Conservation (phyloP, 106 monocot species). For the Posidonia australis region DNA sequence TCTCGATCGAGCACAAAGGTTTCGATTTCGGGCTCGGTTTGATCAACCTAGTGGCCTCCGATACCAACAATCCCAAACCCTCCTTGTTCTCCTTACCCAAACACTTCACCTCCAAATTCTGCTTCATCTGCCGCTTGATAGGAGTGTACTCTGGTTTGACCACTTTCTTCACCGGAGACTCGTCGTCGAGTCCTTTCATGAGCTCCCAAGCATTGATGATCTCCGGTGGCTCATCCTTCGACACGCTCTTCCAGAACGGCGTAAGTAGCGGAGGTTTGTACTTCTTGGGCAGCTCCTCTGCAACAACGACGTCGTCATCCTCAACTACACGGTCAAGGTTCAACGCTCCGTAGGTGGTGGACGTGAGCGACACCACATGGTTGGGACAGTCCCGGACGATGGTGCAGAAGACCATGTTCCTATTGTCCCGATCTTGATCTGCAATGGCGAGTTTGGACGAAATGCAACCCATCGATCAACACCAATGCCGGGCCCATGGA, state of each 20-base stretch:
- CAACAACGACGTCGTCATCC: neutral
- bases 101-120: slow-evolving; percentile 2
- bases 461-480: slow-evolving; percentile 2
- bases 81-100: slow-evolving; percentile 14
- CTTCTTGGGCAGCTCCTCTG: neutral
- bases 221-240: slow-evolving; percentile 22
- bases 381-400: slow-evolving; percentile 2
- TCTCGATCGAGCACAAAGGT: slow-evolving; percentile 22
- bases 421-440: neutral
- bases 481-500: too few relatives aligned
- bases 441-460: neutral
- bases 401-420: neutral
- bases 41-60: slow-evolving; percentile 7
- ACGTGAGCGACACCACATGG: slow-evolving; percentile 36
- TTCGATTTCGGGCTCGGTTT: too few relatives aligned
- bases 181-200: slow-evolving; percentile 41
- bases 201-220: slow-evolving; percentile 59
- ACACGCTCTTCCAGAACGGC: slow-evolving; percentile 11
- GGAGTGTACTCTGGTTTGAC: slow-evolving; percentile 17
- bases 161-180: slow-evolving; percentile 36
- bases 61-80: neutral
- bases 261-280: slow-evolving; percentile 2
- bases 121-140: slow-evolving; percentile 21
- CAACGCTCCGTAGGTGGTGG: slow-evolving; percentile 73
- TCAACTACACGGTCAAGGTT: slow-evolving; percentile 31